These are phyloP conservation scores for Carex sylvatica DNA, from an alignment of 202 grass and related monocot genomes.

Conservation along the genomic window DNA sequence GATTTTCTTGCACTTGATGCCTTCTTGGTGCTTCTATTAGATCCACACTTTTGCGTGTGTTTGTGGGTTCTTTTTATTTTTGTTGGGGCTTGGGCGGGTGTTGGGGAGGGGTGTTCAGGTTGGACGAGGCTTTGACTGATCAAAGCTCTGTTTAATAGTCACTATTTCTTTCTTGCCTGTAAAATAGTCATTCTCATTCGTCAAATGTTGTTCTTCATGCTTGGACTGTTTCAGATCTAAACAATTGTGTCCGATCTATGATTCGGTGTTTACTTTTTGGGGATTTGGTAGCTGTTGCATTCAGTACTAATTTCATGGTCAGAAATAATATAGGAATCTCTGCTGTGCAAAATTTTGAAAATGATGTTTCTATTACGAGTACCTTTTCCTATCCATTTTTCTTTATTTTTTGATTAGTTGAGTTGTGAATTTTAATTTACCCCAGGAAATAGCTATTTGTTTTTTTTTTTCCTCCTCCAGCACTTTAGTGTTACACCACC, in stretches of 20 bases:
- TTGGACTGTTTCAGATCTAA: slow-evolving; percentile 20
- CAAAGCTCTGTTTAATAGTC: too few relatives aligned
- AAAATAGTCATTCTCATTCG: not conserved
- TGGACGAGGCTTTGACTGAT: not conserved
- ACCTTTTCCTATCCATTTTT: not conserved
- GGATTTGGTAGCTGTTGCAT: not conserved
- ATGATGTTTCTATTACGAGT: not conserved
- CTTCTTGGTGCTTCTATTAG: not conserved
- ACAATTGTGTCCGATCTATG: slow-evolving; percentile 15
- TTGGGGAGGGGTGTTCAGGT: not conserved
- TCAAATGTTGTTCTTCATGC: not conserved
- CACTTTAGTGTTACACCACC: not conserved
- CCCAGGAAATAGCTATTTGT: not conserved
- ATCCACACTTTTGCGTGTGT: not conserved
- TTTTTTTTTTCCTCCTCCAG: not conserved
- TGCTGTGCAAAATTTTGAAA: not conserved
- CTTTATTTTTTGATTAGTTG: not conserved
- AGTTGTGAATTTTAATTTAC: not conserved
- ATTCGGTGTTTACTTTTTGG: not conserved
- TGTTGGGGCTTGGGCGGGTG: too few relatives aligned
- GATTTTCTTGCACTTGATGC: too few relatives aligned
- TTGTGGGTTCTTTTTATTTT: not conserved
- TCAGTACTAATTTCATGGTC: not conserved
- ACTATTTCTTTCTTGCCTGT: not conserved
- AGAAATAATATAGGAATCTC: not conserved